Percentiles rank a stretch among this genome's conserved stretches.
Evolutionary conservation across 2,329 filamentous ascomycete species (phyloP).

Genomic region (Teratosphaeria pseudoeucalypti): DNA sequence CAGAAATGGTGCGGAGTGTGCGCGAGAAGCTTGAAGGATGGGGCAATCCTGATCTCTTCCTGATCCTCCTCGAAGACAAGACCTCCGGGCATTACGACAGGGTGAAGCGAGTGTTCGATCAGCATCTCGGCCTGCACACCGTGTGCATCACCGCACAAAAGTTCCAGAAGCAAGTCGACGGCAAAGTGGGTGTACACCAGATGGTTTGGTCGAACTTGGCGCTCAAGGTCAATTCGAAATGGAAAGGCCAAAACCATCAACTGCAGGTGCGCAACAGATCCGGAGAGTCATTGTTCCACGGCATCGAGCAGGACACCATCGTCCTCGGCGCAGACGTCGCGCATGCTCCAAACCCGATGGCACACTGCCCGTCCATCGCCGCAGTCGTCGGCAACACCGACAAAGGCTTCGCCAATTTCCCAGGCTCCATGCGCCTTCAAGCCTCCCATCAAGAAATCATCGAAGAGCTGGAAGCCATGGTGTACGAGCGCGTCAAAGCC

Average conservation of each 20-base stretch:
- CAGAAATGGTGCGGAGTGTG: not conserved
- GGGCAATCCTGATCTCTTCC: not conserved
- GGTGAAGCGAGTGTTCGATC: slow-evolving; percentile 1
- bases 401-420: slow-evolving; percentile 17
- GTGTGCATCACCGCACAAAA: not conserved
- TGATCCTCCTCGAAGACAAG: not conserved
- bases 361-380: not conserved
- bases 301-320: not conserved
- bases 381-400: slow-evolving; percentile 2
- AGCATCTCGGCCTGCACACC: not conserved
- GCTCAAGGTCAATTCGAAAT: slow-evolving; percentile 1
- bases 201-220: not conserved
- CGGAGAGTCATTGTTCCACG: not conserved
- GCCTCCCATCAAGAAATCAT: slow-evolving; percentile 1
- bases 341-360: not conserved
- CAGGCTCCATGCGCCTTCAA: slow-evolving; percentile 26
- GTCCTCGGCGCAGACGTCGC: slow-evolving; percentile 2
- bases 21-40: not conserved
- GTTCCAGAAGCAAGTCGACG: not conserved
- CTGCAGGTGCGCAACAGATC: not conserved
- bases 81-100: not conserved
- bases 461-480: slow-evolving; percentile 1
- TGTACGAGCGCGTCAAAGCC: not conserved
- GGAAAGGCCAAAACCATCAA: not conserved
- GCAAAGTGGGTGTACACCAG: not conserved